Evolutionary conservation across 371 early-diverging fungal genomes (phyloP), one percentile per base, ranked within the genome.

Genomic region (Mortierella sp.): DNA sequence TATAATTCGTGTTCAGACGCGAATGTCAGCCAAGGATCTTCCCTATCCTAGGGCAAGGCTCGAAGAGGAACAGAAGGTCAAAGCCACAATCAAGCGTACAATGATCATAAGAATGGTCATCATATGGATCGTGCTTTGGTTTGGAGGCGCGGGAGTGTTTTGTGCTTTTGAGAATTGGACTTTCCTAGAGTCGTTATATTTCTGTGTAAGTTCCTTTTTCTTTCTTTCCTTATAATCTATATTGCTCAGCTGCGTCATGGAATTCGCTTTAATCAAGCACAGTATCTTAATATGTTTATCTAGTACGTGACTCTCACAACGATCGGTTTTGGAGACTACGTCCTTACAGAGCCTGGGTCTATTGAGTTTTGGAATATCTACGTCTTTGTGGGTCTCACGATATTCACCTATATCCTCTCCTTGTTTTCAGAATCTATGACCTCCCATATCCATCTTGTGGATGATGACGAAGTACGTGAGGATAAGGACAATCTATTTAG

Each of bases 301-400:
- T 70, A 74, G 74, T 66, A 67, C 55, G 82, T 81, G 11, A 81
- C 82, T 2, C 45, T 81, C 16, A 76, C 82, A 3, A 81, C 82
- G 21, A 76, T 76, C 28, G 82, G 82, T 41, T 81, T 81, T 22
- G 82, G 82, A 19, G 82, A 81, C 70, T 72, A 65, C 57, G 72
- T 76, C 1, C 82, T 76, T 4, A 41, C 43, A n/a, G 72, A 81
- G 58, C 82, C 82, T 41, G 82, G 72, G 3, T 75, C 76, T 9
- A 76, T 81, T 63, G 82, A 81, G 64, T 81, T 81, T 33, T 81
- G 82, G 82, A 81, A 81, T 40, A 65, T 81, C n/a, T 81, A 81
- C 24, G 82, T 81, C 15, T 76, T 81, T 57, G 57, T 81, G 4
- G 82, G 82, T 19, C 76, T 81, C 19, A 55, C 82, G 1, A 63